A percentile compares a stretch with the other conserved stretches of the same genome.
Conservation (phyloP, 331 rosid species). For the Pyrus hybrid region DNA sequence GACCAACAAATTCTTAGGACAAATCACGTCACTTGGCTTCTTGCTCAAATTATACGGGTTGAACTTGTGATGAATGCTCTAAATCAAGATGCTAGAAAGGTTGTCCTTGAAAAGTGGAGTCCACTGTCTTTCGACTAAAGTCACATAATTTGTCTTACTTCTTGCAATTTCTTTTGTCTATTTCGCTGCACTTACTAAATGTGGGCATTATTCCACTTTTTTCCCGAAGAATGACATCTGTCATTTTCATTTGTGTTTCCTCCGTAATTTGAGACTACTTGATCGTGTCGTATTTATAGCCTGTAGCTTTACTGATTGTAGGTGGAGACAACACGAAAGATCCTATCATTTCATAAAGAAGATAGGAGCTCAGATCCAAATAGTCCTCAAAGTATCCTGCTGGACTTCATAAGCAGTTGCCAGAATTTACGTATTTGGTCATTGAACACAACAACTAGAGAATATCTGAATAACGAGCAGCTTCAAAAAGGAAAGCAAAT, state of each 20-base stretch:
- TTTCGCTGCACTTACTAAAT: not conserved
- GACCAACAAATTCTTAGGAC: slow-evolving; percentile 78
- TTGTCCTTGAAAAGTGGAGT: slow-evolving; percentile 27
- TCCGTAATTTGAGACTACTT: slow-evolving; percentile 9
- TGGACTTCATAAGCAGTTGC: slow-evolving; percentile 93
- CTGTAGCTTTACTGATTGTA: slow-evolving; percentile 20
- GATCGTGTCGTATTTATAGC: slow-evolving; percentile 12
- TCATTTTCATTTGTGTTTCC: slow-evolving; percentile 9
- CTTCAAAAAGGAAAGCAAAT: slow-evolving; percentile 99
- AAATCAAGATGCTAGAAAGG: slow-evolving; percentile 94
- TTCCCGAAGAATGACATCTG: slow-evolving; percentile 6
- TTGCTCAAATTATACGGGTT: slow-evolving; percentile 83
- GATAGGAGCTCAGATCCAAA: slow-evolving; percentile 85
- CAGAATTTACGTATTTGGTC: slow-evolving; percentile 99
- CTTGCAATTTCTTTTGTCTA: slow-evolving; percentile 6
- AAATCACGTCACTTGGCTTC: slow-evolving; percentile 94
- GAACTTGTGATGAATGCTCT: slow-evolving; percentile 92
- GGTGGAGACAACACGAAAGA: slow-evolving; percentile 95
- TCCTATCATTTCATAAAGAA: slow-evolving; percentile 89
- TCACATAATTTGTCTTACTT: slow-evolving; percentile 1
- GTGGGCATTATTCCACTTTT: not conserved
- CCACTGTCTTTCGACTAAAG: not conserved
- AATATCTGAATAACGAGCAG: slow-evolving; percentile 87
- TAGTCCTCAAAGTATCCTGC: slow-evolving; percentile 82
- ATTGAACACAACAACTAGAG: slow-evolving; percentile 85